A percentile compares a stretch with the other conserved stretches of the same genome.
Conservation (phyloP, 192 early-diverging fungal species). For the Chytriomyces confervae region DNA sequence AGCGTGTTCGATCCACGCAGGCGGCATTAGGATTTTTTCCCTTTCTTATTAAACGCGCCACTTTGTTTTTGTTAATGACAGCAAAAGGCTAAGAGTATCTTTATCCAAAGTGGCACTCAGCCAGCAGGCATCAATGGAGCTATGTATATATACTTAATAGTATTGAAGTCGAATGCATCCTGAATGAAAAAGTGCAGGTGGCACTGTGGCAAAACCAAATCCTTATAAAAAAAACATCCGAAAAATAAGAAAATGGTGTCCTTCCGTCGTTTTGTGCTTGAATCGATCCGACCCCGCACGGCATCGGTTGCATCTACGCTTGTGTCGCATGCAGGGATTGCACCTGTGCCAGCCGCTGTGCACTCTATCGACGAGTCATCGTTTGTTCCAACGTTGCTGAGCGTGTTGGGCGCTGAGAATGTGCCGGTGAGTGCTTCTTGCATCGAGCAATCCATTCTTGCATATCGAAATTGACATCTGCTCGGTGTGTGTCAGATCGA, state of each 20-base stretch:
- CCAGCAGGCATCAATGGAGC: too few species aligned
- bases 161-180: too few species aligned
- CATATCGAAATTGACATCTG: background rate
- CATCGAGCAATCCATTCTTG: background rate
- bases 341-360: background rate
- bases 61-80: too few species aligned
- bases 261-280: slow-evolving; percentile 3
- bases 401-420: background rate
- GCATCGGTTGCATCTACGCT: background rate
- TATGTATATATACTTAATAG: too few species aligned
- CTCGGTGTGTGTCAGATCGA: background rate
- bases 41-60: too few species aligned
- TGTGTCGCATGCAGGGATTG: background rate
- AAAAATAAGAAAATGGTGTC: background rate
- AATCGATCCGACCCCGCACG: background rate
- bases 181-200: too few species aligned
- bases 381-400: background rate
- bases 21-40: too few species aligned
- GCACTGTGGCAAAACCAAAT: too few species aligned
- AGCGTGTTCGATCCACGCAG: too few species aligned
- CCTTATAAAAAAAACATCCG: too few species aligned
- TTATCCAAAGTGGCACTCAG: too few species aligned
- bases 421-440: background rate
- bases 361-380: background rate
- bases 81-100: too few species aligned